These are phyloP conservation scores for Domatiomyces globalis DNA, from an alignment of 2,329 filamentous ascomycete genomes.

Conservation along the genomic window DNA sequence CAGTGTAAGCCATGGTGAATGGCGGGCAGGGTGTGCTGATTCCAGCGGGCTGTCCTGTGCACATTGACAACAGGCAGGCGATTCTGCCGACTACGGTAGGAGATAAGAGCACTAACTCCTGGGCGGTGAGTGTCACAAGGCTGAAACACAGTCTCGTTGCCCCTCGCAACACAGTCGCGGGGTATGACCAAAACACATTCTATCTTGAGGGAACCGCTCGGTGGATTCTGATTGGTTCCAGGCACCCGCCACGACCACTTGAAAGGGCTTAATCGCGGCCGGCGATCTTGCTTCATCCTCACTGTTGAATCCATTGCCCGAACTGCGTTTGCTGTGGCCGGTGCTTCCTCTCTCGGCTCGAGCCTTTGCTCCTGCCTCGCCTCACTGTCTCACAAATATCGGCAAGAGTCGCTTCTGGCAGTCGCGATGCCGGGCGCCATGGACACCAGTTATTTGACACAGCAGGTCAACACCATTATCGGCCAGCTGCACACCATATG, in stretches of 20 bases:
- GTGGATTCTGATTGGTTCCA: not conserved
- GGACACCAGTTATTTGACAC: constrained; percentile 83
- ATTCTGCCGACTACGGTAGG: not conserved
- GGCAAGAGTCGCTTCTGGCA: constrained; percentile 7
- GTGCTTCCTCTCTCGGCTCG: not conserved
- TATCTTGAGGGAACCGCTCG: not conserved
- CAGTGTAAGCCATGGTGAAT: constrained; percentile 22
- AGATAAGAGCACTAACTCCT: no score
- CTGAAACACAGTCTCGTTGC: not conserved
- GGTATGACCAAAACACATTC: not conserved
- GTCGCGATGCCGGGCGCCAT: constrained; percentile 35
- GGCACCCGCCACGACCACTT: not conserved
- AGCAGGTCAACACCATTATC: constrained; percentile 91
- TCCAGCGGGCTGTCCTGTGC: no score
- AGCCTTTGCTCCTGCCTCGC: not conserved
- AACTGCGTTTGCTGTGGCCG: not conserved
- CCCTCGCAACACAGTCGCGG: not conserved
- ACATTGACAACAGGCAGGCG: not conserved
- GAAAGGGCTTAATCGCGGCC: not conserved
- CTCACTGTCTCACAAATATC: not conserved
- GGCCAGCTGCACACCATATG: constrained; percentile 86
- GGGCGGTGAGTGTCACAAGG: not conserved
- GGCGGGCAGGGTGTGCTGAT: not conserved
- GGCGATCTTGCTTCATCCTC: not conserved
- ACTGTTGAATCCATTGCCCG: not conserved